Conservation (phyloP, 2,329 filamentous ascomycete species). For the Trichoderma sp. region DNA sequence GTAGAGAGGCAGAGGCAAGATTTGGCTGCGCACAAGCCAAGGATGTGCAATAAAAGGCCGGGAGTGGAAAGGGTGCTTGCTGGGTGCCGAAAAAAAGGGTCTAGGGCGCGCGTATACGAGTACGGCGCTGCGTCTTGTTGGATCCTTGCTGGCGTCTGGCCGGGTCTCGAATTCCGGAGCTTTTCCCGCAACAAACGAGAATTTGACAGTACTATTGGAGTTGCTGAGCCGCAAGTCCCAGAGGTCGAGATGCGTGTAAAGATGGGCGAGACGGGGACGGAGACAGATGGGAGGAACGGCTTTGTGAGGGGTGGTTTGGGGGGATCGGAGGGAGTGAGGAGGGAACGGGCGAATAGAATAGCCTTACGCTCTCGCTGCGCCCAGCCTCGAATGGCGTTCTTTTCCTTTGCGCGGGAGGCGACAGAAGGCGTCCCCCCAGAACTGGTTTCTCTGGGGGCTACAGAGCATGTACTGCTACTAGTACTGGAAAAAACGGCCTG, state of each 20-base stretch:
- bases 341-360: constrained; percentile 23
- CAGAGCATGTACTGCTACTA: constrained; percentile 13
- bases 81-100: constrained; percentile 12
- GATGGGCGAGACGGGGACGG: too few relatives aligned
- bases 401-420: constrained; percentile 22
- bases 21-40: constrained; percentile 27
- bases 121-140: constrained; percentile 6
- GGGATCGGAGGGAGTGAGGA: background rate
- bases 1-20: background rate
- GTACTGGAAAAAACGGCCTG: background rate
- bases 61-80: constrained; percentile 21
- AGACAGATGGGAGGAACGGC: background rate
- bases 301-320: constrained; percentile 11
- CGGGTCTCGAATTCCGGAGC: background rate
- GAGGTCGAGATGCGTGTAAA: background rate
- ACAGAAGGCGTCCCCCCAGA: constrained; percentile 6
- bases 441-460: constrained; percentile 9
- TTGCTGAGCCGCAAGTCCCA: background rate
- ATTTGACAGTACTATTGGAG: background rate
- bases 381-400: constrained; percentile 12
- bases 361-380: constrained; percentile 1
- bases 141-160: background rate
- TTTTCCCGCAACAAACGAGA: background rate
- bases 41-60: constrained; percentile 26
- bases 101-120: constrained; percentile 25